Conservation (phyloP, 345 rosid genomes). For the Ailanthus altissimus region DNA sequence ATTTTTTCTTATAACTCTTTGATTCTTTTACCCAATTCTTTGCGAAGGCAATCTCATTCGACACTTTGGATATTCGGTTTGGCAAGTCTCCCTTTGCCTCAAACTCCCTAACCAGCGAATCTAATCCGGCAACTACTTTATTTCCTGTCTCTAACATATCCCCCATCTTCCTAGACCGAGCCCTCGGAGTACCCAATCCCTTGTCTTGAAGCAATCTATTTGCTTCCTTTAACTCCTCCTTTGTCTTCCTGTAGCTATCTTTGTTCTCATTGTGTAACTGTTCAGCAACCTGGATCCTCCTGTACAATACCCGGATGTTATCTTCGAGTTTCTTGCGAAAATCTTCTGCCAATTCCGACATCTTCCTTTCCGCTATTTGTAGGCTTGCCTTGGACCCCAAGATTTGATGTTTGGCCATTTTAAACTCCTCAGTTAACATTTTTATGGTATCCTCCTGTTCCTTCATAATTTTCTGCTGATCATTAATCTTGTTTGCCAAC, state of each 20-base stretch:
- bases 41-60: constrained; percentile 46
- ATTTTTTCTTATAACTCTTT: constrained; percentile 29
- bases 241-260: constrained; percentile 37
- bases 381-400: constrained; percentile 36
- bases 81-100: constrained; percentile 37
- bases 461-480: constrained; percentile 38
- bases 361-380: constrained; percentile 53
- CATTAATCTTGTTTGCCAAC: constrained; percentile 33
- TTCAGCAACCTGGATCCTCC: constrained; percentile 70
- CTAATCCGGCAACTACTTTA: constrained; percentile 33
- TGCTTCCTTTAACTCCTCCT: constrained; percentile 40
- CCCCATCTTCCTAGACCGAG: constrained; percentile 39
- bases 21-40: constrained; percentile 40
- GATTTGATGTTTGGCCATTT: constrained; percentile 36
- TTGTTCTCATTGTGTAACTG: constrained; percentile 65
- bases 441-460: constrained; percentile 36
- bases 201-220: constrained; percentile 32
- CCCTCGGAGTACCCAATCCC: constrained; percentile 22
- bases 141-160: constrained; percentile 32
- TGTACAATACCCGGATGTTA: constrained; percentile 57
- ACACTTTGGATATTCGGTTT: constrained; percentile 36
- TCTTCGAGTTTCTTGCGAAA: constrained; percentile 63
- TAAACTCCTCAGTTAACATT: constrained; percentile 42
- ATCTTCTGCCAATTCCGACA: constrained; percentile 64
- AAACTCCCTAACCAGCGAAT: constrained; percentile 35